A percentile compares a stretch with the other conserved stretches of the same genome.
Conservation (phyloP, 164 flowering plant genomes). For the Sedum album region DNA sequence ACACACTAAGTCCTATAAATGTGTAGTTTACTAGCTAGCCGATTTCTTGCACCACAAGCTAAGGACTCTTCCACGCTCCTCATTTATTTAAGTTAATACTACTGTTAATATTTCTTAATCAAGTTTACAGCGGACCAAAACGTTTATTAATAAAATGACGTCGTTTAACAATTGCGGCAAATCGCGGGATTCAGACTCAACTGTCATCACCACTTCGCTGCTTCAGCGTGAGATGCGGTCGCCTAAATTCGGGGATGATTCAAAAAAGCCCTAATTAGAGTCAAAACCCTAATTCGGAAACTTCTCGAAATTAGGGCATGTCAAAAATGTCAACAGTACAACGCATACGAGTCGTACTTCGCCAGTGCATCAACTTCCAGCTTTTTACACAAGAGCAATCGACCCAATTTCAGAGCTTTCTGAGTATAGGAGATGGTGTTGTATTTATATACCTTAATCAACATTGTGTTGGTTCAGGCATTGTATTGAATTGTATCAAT, state of each 20-base stretch:
- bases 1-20: neutral
- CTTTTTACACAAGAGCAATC: neutral
- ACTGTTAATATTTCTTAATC: too few relatives aligned
- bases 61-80: neutral
- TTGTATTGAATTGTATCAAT: neutral
- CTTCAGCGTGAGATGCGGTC: too few relatives aligned
- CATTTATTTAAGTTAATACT: too few relatives aligned
- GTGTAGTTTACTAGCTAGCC: neutral
- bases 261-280: neutral
- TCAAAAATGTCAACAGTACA: neutral
- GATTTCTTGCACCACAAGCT: constrained; percentile 1
- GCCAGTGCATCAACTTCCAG: neutral
- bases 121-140: too few relatives aligned
- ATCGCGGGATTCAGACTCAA: too few relatives aligned
- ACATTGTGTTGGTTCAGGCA: neutral
- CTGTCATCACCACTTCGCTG: too few relatives aligned
- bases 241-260: neutral
- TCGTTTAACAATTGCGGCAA: too few relatives aligned
- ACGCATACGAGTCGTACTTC: neutral
- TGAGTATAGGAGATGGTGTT: neutral
- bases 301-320: neutral
- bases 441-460: neutral
- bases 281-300: neutral
- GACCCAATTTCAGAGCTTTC: neutral
- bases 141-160: too few relatives aligned